Base-by-base conservation (phyloP, 2,329 filamentous ascomycete genomes). In the Trichophyton equinum region DNA sequence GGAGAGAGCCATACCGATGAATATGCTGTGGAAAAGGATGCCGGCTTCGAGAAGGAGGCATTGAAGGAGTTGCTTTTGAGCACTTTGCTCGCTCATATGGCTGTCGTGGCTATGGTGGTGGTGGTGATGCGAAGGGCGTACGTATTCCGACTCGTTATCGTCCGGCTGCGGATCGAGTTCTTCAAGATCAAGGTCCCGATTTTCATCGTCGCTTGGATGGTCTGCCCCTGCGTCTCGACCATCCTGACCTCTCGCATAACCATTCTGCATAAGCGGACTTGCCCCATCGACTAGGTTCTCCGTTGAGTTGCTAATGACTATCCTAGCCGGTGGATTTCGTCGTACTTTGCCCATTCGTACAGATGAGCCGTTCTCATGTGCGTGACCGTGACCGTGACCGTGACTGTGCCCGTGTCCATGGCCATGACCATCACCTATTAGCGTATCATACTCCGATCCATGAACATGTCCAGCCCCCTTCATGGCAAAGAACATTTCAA, bases 401-500 rank as follows among this genome's bases (percentile, higher is more conserved):
- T 63, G 33, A 3, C 33, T 40, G 18, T 59, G 47, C 25, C 25
- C 15, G 6, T 57, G 18, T 3, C 42, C 55, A 44, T 65, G 64
- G 42, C 27, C 27, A 6, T 67, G 62, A 20, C 20, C 20, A 7
- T 47, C 22, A 27, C 70, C 69, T 51, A 75, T 75, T 25, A 76
- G 61, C 40, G 75, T 75, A 63, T 81, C 78, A 64, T 80, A 82
- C 62, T 81, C 80, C 36, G 72, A 77, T 11, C 76, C 74, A 68
- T 85, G 83, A 56, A 79, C 77, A 69, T 85, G 83, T 15, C 78
- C 78, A 7, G 82, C 83, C 4, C 84, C 84, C 69, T 81, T 80
- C 59, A 86, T 87, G 0, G 90, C 91, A 66, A 97, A 85, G 71
- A 91, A 90, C 76, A 94, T 95, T 73, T 97, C 92, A 59, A 96